A percentile compares a stretch with the other conserved stretches of the same genome.
Evolutionary conservation across 192 early-diverging fungal genomes (phyloP).

Genomic region (Geosiphon pyriformis): DNA sequence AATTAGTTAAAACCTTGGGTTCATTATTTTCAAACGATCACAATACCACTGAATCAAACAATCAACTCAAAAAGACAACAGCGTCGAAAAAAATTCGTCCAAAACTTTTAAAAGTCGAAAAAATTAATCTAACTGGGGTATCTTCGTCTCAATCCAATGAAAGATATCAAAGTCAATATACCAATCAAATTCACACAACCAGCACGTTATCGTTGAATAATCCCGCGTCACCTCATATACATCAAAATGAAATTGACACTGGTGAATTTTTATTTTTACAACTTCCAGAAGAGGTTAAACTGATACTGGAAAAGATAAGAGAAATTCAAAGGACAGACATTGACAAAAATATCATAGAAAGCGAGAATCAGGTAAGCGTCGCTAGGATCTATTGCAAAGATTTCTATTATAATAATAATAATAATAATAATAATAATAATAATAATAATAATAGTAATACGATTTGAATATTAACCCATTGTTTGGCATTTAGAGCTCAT

Average conservation of each 20-base stretch:
- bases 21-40: background rate
- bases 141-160: background rate
- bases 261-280: constrained; percentile 18
- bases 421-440: background rate
- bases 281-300: constrained; percentile 20
- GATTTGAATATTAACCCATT: background rate
- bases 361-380: constrained; percentile 20
- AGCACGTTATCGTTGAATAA: background rate
- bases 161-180: background rate
- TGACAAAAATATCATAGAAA: constrained; percentile 6
- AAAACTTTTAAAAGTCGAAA: background rate
- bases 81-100: background rate
- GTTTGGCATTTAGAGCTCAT: background rate
- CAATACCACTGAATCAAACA: background rate
- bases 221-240: background rate
- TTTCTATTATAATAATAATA: too few relatives aligned
- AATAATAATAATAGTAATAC: background rate
- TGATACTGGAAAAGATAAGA: constrained; percentile 8
- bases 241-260: background rate
- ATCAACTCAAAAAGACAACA: background rate
- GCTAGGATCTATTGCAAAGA: too few relatives aligned
- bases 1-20: background rate
- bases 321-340: constrained; percentile 4
- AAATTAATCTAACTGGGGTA: background rate
- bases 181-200: background rate